Percentiles rank a stretch among this genome's conserved stretches.
Conservation (phyloP, 2,329 filamentous ascomycete genomes). For the Penicillium brasilianum region DNA sequence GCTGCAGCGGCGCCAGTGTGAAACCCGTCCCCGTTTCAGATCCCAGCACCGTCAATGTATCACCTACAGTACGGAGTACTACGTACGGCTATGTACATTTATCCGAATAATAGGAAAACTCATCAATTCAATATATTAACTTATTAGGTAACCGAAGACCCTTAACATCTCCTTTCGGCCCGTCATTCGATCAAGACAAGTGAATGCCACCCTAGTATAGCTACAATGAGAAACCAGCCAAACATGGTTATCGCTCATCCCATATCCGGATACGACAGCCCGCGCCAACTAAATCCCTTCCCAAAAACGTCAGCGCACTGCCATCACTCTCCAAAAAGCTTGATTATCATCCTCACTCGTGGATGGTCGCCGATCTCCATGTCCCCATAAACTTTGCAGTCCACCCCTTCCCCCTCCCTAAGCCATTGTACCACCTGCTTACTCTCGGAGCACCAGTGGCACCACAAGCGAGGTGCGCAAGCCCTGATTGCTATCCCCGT, state of each 20-base stretch:
- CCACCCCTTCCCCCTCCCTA: background rate
- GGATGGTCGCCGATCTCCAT: background rate
- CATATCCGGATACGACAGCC: background rate
- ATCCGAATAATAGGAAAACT: background rate
- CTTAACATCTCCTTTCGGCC: background rate
- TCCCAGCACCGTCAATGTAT: background rate
- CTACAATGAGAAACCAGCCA: too few species aligned
- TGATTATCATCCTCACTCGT: background rate
- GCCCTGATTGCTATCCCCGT: background rate
- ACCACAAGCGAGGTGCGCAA: background rate
- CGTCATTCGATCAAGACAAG: background rate
- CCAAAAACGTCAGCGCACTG: background rate
- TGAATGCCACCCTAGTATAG: constrained; percentile 6
- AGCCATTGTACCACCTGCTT: background rate
- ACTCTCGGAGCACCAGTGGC: background rate
- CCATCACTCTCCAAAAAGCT: background rate
- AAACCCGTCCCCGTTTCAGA: background rate
- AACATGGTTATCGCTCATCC: background rate
- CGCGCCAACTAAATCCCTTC: background rate
- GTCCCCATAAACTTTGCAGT: background rate
- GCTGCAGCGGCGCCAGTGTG: background rate
- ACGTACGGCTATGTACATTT: too few species aligned
- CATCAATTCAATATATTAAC: background rate
- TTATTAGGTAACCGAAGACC: too few species aligned
- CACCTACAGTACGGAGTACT: background rate